A percentile compares a stretch with the other conserved stretches of the same genome.
These are phyloP conservation scores for Trichomonas gallinae DNA, from an alignment of 208 protist genomes.

Conservation along the genomic window DNA sequence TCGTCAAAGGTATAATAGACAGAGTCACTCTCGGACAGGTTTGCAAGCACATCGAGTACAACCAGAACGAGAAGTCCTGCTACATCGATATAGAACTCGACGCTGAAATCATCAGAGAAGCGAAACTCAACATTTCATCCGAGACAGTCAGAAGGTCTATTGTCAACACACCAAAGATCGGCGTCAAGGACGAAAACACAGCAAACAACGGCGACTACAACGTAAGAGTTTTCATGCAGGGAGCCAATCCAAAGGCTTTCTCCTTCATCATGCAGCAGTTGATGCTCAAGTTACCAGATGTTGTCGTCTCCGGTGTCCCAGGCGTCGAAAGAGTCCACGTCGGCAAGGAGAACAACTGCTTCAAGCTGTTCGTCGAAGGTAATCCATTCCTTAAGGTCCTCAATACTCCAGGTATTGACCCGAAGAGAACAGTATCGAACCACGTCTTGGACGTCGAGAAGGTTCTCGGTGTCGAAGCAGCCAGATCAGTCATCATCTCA, in stretches of 20 bases:
- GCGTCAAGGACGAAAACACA: slow-evolving; percentile 3
- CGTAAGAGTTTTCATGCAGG: background rate
- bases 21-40: background rate
- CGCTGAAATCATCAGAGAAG: background rate
- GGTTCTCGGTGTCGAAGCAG: slow-evolving; percentile 91
- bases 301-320: slow-evolving; percentile 69
- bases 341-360: slow-evolving; percentile 38
- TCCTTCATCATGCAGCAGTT: slow-evolving; percentile 22
- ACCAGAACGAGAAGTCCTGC: background rate
- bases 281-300: slow-evolving; percentile 27
- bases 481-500: slow-evolving; percentile 74
- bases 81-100: slow-evolving; percentile 12
- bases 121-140: background rate
- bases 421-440: slow-evolving; percentile 71
- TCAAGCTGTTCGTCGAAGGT: slow-evolving; percentile 47
- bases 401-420: slow-evolving; percentile 63
- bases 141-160: background rate
- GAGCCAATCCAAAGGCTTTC: background rate
- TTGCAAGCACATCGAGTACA: background rate
- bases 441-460: slow-evolving; percentile 73
- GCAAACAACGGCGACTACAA: background rate
- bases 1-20: background rate
- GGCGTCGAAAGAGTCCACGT: slow-evolving; percentile 81
- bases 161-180: background rate
- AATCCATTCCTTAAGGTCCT: slow-evolving; percentile 63